Base-by-base conservation (phyloP, 108 stramenopile genomes). In the Skeletonema costatum region DNA sequence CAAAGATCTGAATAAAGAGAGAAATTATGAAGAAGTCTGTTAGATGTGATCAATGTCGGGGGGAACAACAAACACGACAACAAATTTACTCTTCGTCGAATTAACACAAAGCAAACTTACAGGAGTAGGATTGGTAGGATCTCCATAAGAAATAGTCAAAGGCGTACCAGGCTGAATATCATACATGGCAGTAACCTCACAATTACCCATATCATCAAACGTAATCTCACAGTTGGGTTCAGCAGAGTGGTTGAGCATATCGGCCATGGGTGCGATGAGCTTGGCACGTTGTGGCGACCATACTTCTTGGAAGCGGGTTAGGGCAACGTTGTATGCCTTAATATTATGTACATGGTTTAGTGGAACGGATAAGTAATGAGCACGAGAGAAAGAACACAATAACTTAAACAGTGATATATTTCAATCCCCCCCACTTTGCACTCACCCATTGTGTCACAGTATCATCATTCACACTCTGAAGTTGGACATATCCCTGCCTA, bases 111-210 rank as follows among this genome's bases (percentile, higher is more conserved):
- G 0, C 25, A 25, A 25, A 41, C 39, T 41, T 11, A 41, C 6
- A 5, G 76, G 81, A n/a, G 81, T 77, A 25, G 81, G 81, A 41
- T 82, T 77, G 50, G 81, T 75, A 19, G 81, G 81, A 73, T 77
- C 76, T n/a, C 81, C 81, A 32, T 69, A 68, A 3, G 81, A 75
- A 14, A 82, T 65, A 42, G 71, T 82, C 30, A 82, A 53, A 1
- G 71, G 71, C 1, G 64, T 56, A 9, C 71, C 71, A 0, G 76
- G 66, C 21, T 29, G 71, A 58, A 82, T 67, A 32, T 82, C 76
- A 3, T 71, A 31, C 5, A 66, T 21, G 8, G 84, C 82, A 16
- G 66, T 51, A 31, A 85, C 13, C 13, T 82, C 39, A 56, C 85
- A 78, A 11, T 53, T 68, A 16, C 71, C 78, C 59, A 64, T 70